Evolutionary conservation across 2,329 filamentous ascomycete genomes (phyloP), one percentile per base, ranked within the genome.

Genomic region (Pseudogymnoascus sp.): DNA sequence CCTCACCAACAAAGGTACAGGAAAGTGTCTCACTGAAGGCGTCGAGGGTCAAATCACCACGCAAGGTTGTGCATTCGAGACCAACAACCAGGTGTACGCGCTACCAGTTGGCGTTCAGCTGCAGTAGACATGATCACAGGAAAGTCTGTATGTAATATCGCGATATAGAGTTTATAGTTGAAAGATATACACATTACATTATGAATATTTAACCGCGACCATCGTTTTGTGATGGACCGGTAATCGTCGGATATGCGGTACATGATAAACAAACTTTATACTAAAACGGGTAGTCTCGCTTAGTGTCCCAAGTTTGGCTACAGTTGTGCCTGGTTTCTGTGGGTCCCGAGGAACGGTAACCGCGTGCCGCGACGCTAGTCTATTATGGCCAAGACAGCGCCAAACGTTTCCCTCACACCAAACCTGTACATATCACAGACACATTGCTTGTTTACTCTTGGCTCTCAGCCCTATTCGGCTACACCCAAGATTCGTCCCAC

Each of bases 21-120:
- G 66, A 7, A 62, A 61, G 14, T 79, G 77, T 63, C 64, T 80
- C 61, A 76, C 74, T 18, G 76, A 79, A 64, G 67, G 64, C 1
- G 60, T 57, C 6, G 60, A 65, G 4, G 66, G 67, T 1, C 59
- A 61, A 6, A 72, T 73, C 3, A 64, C 61, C 3, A 64, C 71
- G 16, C 63, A 62, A 25, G 61, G 63, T 12, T 78, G 77, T 67
- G 71, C 74, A 30, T 71, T 70, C 59, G 70, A 73, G 62, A 65
- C 67, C 25, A 75, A 79, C 63, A 73, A 68, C 54, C 78, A 80
- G 67, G 78, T 80, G 8, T 70, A 79, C 65, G 76, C 71, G 11
- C 67, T 80, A 37, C 78, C 78, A 0, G 73, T 74, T 64, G 78
- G 78, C 14, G 41, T 30, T 2, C 28, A 47, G 41, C 41, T 47